Base-by-base conservation (phyloP, 257 asterid species). In the Thymus mandschuricus region DNA sequence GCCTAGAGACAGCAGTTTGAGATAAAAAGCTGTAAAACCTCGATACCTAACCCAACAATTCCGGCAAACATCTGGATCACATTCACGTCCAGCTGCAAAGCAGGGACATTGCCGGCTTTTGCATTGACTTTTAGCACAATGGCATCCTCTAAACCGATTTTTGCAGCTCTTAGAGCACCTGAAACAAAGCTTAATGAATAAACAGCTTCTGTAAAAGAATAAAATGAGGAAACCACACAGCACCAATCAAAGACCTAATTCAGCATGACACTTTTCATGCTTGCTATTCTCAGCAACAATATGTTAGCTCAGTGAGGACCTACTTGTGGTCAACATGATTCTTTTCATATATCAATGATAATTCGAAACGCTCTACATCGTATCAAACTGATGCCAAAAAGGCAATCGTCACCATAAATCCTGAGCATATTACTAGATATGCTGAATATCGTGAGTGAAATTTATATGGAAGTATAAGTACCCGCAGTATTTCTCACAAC, bases 91-190 rank as follows among this genome's bases (percentile, higher is more conserved):
- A 73, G 98, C 97, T 60, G 98, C 99, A 86, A 89, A 95, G 80
- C 99, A 95, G 21, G 99, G 99, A 65, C 99, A 95, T 79, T 91
- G 98, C 68, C 99, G 91, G 80, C 99, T 95, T 86, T 86, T 88
- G 87, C 99, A 92, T 85, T 89, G 99, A 79, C 99, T 92, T 80
- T 95, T 95, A 66, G 98, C 98, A 81, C 99, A 95, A 77, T 95
- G 98, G 44, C 99, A 95, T 76, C 99, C 99, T 85, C 99, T 80
- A 76, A 95, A 95, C 46, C 96, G 90, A 71, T 95, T 95, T 81
- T 95, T 95, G 83, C 99, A 95, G 89, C 86, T 82, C 77, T 89
- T 90, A 70, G 96, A 82, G 82, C 99, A 95, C 87, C 99, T 95
- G 86, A 78, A 74, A 65, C 65, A 56, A 78, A 34, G 55, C 61